Evolutionary conservation across 768 basidiomycete species (phyloP), one percentile per base, ranked within the genome.

Genomic region (Megacollybia marginata): DNA sequence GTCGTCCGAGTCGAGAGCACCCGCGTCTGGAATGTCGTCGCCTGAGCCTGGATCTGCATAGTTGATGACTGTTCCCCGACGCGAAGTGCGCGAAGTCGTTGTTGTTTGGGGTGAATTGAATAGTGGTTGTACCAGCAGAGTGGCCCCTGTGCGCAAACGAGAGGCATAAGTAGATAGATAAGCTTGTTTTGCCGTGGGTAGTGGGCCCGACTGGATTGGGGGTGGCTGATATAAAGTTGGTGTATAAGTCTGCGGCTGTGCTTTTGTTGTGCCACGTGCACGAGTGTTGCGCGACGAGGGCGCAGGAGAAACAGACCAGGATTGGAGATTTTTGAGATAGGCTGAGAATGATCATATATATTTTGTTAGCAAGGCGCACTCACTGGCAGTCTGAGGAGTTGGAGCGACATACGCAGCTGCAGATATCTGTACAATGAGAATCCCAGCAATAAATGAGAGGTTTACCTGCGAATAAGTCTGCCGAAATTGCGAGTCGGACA

Each of bases 71-170:
- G 78, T 80, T 16, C 82, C 80, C 16, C 85, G 76, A 46, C 86
- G 74, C 36, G 73, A 75, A 2, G 76, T 62, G n/a, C 79, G 71
- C 1, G 65, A 61, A 32, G 59, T 58, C 3, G 66, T 34, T 13
- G 34, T 53, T 32, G 64, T 54, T 8, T 62, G 64, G 8, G 72
- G 55, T 1, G 79, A 60, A 8, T 69, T 57, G 44, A 75, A 54
- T 57, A 91, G 80, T 16, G 96, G 96, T 60, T 99, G 96, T 66
- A 98, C 77, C 56, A 99, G 80, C 6, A 92, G 80, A 0, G 91
- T 87, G 3, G 86, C 76, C 13, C 96, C 96, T 0, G 95, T 94
- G 20, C 88, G 83, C 47, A 98, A 70, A n/a, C 95, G 79, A 6
- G 93, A 88, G 0, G 92, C 72, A 63, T 96, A 98, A 2, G 90